Evolutionary conservation across 2,329 filamentous ascomycete species (phyloP).

Genomic region (Neonectria punicea): DNA sequence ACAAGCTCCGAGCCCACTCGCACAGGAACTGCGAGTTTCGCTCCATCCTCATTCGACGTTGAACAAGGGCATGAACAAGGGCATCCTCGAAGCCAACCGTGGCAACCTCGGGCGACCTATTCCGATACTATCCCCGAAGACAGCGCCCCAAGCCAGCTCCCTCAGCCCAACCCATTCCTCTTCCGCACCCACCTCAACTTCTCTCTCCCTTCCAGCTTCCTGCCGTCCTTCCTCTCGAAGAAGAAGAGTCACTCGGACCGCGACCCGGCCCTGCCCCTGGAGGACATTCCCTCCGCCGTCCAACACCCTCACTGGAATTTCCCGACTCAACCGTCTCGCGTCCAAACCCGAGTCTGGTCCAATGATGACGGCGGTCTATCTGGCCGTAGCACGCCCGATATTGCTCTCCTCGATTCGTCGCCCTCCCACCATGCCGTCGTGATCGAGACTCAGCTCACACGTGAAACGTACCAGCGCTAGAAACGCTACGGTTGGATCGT

Average conservation of each 20-base stretch:
- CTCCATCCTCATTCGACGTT: constrained; percentile 16
- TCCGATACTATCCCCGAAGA: constrained; percentile 1
- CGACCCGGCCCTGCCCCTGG: constrained; percentile 22
- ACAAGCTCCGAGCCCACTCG: constrained; percentile 16
- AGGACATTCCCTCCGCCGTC: constrained; percentile 27
- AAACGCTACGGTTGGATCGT: constrained; percentile 32
- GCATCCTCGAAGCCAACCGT: not conserved
- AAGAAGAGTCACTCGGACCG: constrained; percentile 16
- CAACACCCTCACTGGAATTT: constrained; percentile 26
- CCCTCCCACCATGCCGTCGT: constrained; percentile 33
- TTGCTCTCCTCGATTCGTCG: constrained; percentile 17
- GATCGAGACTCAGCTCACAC: constrained; percentile 41
- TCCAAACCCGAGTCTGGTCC: constrained; percentile 46
- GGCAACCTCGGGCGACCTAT: constrained; percentile 7
- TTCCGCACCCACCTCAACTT: constrained; percentile 49
- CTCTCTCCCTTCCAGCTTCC: constrained; percentile 32
- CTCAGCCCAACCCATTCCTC: constrained; percentile 46
- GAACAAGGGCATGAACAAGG: constrained; percentile 29
- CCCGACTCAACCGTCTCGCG: constrained; percentile 20
- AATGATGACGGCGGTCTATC: constrained; percentile 28
- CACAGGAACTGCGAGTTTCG: constrained; percentile 3
- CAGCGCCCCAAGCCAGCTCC: constrained; percentile 24
- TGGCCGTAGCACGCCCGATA: constrained; percentile 14
- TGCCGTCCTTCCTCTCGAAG: constrained; percentile 32
- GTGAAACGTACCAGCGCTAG: constrained; percentile 40